phyloP scores from a whole-genome alignment of 2,329 filamentous ascomycete genomes.

The Elsinoe fawcettii region DNA sequence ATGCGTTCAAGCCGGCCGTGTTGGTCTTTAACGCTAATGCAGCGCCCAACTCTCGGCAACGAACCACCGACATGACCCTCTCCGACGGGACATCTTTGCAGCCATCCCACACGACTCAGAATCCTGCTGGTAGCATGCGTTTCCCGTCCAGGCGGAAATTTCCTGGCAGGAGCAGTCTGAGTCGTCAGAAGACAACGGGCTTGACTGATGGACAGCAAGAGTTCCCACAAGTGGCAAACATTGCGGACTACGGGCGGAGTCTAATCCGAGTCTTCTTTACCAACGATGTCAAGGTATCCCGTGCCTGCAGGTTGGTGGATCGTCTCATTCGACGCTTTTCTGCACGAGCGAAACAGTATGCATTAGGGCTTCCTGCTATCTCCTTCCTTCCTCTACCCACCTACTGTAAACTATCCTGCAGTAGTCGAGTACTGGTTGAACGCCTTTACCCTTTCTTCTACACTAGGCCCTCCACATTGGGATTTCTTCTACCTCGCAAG shows the following conservation, averaged over 20 bases:
- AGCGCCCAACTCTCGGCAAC: slow-evolving; percentile 11
- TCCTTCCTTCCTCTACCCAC: background rate
- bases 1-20: background rate
- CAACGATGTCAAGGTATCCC: background rate
- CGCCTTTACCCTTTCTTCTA: background rate
- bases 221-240: background rate
- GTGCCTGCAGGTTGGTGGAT: slow-evolving; percentile 3
- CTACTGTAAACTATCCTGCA: slow-evolving; percentile 1
- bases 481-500: background rate
- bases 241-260: background rate
- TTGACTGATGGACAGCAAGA: background rate
- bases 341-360: slow-evolving; percentile 7
- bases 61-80: slow-evolving; percentile 9
- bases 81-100: slow-evolving; percentile 3
- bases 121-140: background rate
- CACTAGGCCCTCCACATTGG: background rate
- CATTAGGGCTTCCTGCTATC: slow-evolving; percentile 9
- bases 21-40: slow-evolving; percentile 10
- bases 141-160: slow-evolving; percentile 3
- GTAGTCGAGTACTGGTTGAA: background rate
- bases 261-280: background rate
- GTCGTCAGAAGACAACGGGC: background rate
- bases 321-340: background rate
- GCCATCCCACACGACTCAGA: background rate
- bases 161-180: background rate